Evolutionary conservation across 2,329 filamentous ascomycete genomes (phyloP).

Genomic region (Penicillium aurantiogriseum): DNA sequence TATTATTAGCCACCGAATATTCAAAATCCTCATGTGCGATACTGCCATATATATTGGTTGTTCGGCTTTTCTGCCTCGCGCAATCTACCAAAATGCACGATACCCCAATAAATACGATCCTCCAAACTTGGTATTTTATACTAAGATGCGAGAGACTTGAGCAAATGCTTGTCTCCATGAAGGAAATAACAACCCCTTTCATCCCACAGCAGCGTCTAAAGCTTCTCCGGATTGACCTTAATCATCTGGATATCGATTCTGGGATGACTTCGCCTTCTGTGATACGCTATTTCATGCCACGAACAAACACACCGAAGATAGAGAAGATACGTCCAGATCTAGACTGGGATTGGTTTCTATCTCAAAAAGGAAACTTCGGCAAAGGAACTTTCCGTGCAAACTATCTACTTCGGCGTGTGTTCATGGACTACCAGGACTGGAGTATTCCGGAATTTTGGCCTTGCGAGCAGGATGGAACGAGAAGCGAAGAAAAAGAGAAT

Average conservation of each 20-base stretch:
- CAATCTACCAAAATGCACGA: neutral
- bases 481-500: neutral
- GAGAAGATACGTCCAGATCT: neutral
- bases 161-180: neutral
- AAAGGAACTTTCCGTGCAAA: neutral
- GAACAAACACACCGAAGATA: neutral
- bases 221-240: neutral
- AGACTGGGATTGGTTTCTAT: conserved; percentile 1
- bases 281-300: neutral
- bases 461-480: neutral
- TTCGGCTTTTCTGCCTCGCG: neutral
- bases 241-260: neutral
- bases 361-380: neutral
- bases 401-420: neutral
- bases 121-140: neutral
- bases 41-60: neutral
- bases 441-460: neutral
- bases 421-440: conserved; percentile 1
- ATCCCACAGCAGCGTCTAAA: neutral
- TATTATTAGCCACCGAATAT: neutral
- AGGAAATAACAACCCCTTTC: neutral
- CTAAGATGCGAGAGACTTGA: neutral
- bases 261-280: neutral
- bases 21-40: neutral
- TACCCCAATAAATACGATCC: neutral